phyloP scores from a whole-genome alignment of 2,329 filamentous ascomycete species.

The Davidsoniella virescens region DNA sequence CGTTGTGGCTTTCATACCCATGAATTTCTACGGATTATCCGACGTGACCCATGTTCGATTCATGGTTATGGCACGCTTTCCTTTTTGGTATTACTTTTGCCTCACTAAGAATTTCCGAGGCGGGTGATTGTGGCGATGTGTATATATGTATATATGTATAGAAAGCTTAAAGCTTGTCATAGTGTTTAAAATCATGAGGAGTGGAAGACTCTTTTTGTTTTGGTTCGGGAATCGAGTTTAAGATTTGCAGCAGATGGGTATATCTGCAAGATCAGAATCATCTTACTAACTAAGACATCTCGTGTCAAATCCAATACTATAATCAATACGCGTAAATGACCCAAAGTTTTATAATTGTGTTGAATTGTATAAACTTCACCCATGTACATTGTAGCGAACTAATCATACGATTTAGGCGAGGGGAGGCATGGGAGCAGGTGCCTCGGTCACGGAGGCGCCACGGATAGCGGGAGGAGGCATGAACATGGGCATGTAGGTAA shows the following conservation, averaged over 20 bases:
- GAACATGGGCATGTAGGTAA: conserved; percentile 36
- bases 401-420: not conserved
- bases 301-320: not conserved
- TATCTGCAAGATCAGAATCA: conserved; percentile 2
- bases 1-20: too few species aligned
- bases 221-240: not conserved
- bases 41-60: too few species aligned
- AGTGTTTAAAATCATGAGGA: too few species aligned
- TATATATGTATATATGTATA: too few species aligned
- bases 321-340: not conserved
- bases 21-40: too few species aligned
- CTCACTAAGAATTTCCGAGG: too few species aligned
- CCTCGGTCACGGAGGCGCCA: conserved; percentile 3
- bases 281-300: not conserved
- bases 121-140: too few species aligned
- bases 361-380: not conserved
- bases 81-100: too few species aligned
- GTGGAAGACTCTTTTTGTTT: too few species aligned
- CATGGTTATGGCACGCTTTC: too few species aligned
- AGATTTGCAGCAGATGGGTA: conserved; percentile 8
- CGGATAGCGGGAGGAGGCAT: conserved; percentile 19
- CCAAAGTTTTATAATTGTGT: not conserved
- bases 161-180: too few species aligned
- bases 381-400: too few species aligned
- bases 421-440: conserved; percentile 1